These are phyloP conservation scores for Heliosperma pusillum DNA, from an alignment of 148 eudicot genomes.

Conservation along the genomic window DNA sequence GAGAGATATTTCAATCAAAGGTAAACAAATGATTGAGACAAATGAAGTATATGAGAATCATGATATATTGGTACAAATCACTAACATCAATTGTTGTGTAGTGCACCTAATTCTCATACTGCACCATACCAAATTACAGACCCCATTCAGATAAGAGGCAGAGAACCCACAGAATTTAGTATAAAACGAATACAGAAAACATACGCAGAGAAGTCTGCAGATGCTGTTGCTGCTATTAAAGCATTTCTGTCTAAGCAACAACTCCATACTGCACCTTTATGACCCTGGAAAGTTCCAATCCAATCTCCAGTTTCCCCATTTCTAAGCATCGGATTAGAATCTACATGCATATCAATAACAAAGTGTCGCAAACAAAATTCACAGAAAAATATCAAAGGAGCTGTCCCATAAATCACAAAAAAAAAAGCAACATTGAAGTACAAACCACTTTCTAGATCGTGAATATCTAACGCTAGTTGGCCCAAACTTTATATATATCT, in stretches of 20 bases:
- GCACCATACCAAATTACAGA: not conserved
- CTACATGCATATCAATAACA: conserved; percentile 32
- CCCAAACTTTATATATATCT: not conserved
- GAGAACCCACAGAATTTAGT: not conserved
- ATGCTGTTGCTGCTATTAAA: conserved; percentile 76
- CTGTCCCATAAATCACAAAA: not conserved
- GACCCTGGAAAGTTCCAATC: conserved; percentile 93
- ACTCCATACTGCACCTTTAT: conserved; percentile 97
- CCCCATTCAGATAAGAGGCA: conserved; percentile 5
- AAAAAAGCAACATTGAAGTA: not conserved
- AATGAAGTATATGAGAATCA: too few relatives aligned
- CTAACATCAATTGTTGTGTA: not conserved
- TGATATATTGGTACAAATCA: not conserved
- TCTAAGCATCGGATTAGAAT: conserved; percentile 88
- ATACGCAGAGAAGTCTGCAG: conserved; percentile 91
- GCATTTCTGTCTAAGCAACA: conserved; percentile 83
- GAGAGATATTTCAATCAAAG: too few relatives aligned
- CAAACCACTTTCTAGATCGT: not conserved
- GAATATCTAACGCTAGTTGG: not conserved
- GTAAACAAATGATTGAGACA: too few relatives aligned
- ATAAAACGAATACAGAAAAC: conserved; percentile 11
- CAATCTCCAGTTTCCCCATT: conserved; percentile 95
- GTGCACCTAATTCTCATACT: not conserved
- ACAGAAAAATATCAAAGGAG: not conserved
- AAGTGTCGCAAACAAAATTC: conserved; percentile 17